phyloP scores from a whole-genome alignment of 805 yeast species.

The Candida wancherniae region DNA sequence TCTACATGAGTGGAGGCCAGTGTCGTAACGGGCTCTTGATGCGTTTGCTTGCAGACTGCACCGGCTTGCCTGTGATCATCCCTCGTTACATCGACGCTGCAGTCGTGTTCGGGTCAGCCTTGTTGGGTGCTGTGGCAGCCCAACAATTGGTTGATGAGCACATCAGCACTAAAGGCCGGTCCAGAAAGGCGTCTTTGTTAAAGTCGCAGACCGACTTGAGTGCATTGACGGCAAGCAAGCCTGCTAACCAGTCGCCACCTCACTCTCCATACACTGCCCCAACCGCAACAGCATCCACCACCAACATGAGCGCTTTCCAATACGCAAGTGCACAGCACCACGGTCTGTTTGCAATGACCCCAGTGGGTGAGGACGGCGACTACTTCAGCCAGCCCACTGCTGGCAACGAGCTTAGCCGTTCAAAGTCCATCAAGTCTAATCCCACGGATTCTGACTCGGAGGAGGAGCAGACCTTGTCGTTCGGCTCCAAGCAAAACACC shows the following conservation, averaged over 20 bases:
- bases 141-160: slow-evolving; percentile 49
- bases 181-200: slow-evolving; percentile 33
- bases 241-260: slow-evolving; percentile 23
- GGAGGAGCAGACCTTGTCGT: slow-evolving; percentile 50
- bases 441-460: slow-evolving; percentile 32
- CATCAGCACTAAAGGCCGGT: slow-evolving; percentile 27
- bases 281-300: slow-evolving; percentile 65
- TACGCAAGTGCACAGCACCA: slow-evolving; percentile 31
- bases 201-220: slow-evolving; percentile 30
- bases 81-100: slow-evolving; percentile 96
- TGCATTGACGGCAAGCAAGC: slow-evolving; percentile 7
- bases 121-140: slow-evolving; percentile 92
- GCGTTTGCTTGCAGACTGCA: slow-evolving; percentile 87
- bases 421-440: slow-evolving; percentile 4
- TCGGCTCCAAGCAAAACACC: slow-evolving; percentile 50
- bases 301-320: slow-evolving; percentile 51
- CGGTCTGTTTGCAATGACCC: slow-evolving; percentile 33
- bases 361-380: slow-evolving; percentile 32
- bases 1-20: slow-evolving; percentile 95
- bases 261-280: slow-evolving; percentile 77
- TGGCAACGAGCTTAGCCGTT: too few species aligned
- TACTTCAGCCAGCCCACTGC: slow-evolving; percentile 32
- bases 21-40: slow-evolving; percentile 87
- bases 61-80: slow-evolving; percentile 85
- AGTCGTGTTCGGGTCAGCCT: slow-evolving; percentile 93